phyloP scores from a whole-genome alignment of 345 rosid species.

The Xanthoceras sorbifolium region DNA sequence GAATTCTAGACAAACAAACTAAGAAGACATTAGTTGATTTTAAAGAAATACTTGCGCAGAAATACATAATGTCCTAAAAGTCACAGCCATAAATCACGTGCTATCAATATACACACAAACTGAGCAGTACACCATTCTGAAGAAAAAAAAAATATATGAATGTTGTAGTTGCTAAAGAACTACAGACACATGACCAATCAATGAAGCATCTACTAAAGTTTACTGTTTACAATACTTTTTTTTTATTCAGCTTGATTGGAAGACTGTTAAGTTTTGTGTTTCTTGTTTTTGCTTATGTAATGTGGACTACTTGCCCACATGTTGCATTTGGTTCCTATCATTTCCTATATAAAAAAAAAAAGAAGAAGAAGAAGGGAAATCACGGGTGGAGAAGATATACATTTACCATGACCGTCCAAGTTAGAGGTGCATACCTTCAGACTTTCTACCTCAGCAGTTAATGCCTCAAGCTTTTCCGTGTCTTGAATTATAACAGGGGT shows the following conservation, averaged over 20 bases:
- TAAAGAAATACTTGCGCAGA: neutral
- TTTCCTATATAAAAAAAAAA: too few relatives aligned
- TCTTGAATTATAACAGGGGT: constrained; percentile 94
- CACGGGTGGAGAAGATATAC: neutral
- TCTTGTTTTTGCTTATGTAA: neutral
- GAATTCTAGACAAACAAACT: neutral
- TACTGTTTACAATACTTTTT: neutral
- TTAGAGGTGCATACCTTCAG: constrained; percentile 61
- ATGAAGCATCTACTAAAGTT: constrained; percentile 3
- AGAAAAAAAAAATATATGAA: neutral
- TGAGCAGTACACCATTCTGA: neutral
- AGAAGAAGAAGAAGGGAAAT: neutral
- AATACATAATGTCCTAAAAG: neutral
- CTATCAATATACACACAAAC: neutral
- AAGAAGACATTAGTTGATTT: neutral
- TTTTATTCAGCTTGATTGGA: neutral
- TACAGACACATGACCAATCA: neutral
- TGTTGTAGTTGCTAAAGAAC: neutral
- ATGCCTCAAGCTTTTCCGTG: constrained; percentile 72
- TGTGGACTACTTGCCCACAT: too few relatives aligned
- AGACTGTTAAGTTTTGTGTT: neutral
- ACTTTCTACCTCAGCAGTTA: constrained; percentile 74
- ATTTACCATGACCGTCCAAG: neutral
- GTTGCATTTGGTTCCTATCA: too few relatives aligned
- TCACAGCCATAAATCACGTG: neutral